Evolutionary conservation across 495 filamentous ascomycete genomes (phyloP).

Genomic region (Penicilliopsis zonata): DNA sequence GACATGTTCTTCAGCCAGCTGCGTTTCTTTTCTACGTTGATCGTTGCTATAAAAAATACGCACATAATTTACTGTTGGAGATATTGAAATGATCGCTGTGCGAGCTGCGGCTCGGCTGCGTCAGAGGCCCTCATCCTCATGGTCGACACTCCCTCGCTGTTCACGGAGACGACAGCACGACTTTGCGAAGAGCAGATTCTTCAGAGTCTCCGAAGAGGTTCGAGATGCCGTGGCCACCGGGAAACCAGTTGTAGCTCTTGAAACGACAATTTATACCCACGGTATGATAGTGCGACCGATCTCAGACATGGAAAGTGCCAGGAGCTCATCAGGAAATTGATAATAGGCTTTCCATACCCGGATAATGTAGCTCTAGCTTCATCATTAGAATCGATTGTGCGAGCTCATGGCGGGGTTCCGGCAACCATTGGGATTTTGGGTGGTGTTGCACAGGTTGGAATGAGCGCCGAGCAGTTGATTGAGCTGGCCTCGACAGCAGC

Average conservation of each 20-base stretch:
- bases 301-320: neutral
- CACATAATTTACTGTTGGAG: constrained; percentile 3
- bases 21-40: constrained; percentile 5
- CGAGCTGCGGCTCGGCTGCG: constrained; percentile 14
- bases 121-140: too few relatives aligned
- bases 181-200: constrained; percentile 37
- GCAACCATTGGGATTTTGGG: constrained; percentile 80
- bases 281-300: constrained; percentile 28
- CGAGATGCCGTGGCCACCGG: constrained; percentile 56
- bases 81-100: constrained; percentile 22
- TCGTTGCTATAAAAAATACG: constrained; percentile 1
- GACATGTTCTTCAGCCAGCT: constrained; percentile 5
- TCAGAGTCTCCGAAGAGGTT: constrained; percentile 75
- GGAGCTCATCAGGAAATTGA: constrained; percentile 8
- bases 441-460: constrained; percentile 71
- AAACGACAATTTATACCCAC: constrained; percentile 82
- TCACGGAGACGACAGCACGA: constrained; percentile 21
- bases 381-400: constrained; percentile 62
- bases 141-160: too few relatives aligned
- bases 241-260: constrained; percentile 79
- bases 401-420: constrained; percentile 74
- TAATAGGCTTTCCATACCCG: constrained; percentile 69
- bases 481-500: constrained; percentile 55
- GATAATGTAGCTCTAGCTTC: constrained; percentile 62
- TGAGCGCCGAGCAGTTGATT: constrained; percentile 55